Conservation (phyloP, 2,329 filamentous ascomycete species). For the Dactylellina drechsleri region DNA sequence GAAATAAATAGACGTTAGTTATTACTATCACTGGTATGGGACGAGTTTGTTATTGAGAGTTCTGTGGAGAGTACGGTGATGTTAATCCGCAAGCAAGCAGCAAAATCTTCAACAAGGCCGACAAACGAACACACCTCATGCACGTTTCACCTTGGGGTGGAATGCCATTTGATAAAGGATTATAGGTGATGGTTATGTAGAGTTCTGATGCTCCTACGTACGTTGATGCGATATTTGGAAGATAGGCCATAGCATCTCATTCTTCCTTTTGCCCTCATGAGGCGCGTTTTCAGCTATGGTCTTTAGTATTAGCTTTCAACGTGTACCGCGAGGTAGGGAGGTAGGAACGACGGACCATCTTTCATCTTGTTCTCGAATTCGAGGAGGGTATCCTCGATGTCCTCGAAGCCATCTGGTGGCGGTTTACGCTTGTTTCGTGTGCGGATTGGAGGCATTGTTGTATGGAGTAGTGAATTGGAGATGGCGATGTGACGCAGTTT, state of each 20-base stretch:
- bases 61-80: too few species aligned
- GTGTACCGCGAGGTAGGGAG: neutral
- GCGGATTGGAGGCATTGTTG: slow-evolving; percentile 78
- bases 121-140: slow-evolving; percentile 46
- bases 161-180: neutral
- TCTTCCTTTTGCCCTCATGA: slow-evolving; percentile 80
- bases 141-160: slow-evolving; percentile 24
- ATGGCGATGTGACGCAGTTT: slow-evolving; percentile 3
- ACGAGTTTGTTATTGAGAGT: too few species aligned
- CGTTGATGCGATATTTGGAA: slow-evolving; percentile 97
- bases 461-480: slow-evolving; percentile 20
- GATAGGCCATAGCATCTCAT: slow-evolving; percentile 95
- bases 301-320: slow-evolving; percentile 47
- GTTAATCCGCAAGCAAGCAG: too few species aligned
- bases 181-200: slow-evolving; percentile 9
- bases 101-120: slow-evolving; percentile 24
- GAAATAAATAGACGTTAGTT: slow-evolving; percentile 2
- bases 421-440: slow-evolving; percentile 81
- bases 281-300: slow-evolving; percentile 81
- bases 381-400: slow-evolving; percentile 86
- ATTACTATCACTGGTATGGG: too few species aligned
- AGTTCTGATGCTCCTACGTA: slow-evolving; percentile 62
- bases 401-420: slow-evolving; percentile 84
- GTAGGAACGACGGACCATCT: slow-evolving; percentile 65
- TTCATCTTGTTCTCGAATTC: slow-evolving; percentile 93